Base-by-base conservation (phyloP, 1,139 yeast genomes). In the Barnettozyma hawaiiensis region DNA sequence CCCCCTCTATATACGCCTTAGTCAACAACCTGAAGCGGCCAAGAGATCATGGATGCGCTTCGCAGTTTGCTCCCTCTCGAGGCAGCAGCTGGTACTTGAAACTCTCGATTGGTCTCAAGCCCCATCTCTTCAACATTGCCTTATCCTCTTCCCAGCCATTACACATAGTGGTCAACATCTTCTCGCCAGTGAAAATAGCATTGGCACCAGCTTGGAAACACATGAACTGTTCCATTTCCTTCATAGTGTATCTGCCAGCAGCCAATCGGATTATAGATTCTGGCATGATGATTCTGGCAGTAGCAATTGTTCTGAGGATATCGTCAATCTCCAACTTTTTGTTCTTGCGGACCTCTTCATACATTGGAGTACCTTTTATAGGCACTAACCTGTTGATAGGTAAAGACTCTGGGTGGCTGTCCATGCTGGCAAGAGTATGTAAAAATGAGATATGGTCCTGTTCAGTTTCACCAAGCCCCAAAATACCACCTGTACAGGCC, bases 101-200 rank as follows among this genome's bases (percentile, higher is more conserved):
- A 48, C 81, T 72, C 59, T 76, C 69, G 85, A 83, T 78, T 31
- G 89, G 87, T 49, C 62, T 67, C 53, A 82, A 61, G 0, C 94
- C 94, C 92, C 92, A 84, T 53, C 73, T 75, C 3, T 62, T 60
- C 31, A 84, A 65, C 86, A 84, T 77, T 9, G 63, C 71, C 50
- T 73, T 81, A 59, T 84, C 94, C 58, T 83, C 92, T 39, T 83
- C 87, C 92, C 92, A 84, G 4, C 89, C 90, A 50, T 78, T 81
- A 59, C 94, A 84, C 81, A 81, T 78, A 4, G 94, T 84, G 3
- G 94, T 84, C 48, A 84, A 65, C 92, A 84, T 84, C 53, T 75
- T 78, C 61, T 84, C 83, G 19, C 94, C 94, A 0, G 92, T 84
- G 60, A 84, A 84, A 40, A 84, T 80, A 14, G 92, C 90, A 62